Percentiles rank a stretch among this genome's conserved stretches.
Evolutionary conservation across 148 eudicot species (phyloP).

Genomic region (Heliosperma pusillum): DNA sequence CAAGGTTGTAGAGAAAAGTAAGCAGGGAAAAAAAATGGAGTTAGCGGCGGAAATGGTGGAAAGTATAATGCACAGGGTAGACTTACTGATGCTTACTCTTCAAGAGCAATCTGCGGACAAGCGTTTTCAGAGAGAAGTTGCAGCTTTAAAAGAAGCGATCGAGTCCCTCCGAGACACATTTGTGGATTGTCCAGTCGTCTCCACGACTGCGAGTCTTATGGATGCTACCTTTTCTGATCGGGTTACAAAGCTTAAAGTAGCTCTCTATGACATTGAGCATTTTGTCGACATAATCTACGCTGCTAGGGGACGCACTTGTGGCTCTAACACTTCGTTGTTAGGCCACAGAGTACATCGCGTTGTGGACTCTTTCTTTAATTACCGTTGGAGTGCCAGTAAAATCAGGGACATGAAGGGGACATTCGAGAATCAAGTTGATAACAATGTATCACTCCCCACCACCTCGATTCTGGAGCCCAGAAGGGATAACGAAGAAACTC

Average conservation of each 20-base stretch:
- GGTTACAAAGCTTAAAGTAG: neutral
- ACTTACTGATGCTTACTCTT: neutral
- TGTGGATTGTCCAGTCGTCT: neutral
- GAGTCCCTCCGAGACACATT: neutral
- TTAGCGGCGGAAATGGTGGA: conserved; percentile 5
- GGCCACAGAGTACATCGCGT: neutral
- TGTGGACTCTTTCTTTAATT: neutral
- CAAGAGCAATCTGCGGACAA: neutral
- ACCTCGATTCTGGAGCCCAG: neutral
- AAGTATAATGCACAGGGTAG: conserved; percentile 1
- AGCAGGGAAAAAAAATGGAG: neutral
- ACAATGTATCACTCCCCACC: neutral
- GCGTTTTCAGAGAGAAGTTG: neutral
- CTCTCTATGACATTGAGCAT: neutral
- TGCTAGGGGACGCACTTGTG: too few species aligned
- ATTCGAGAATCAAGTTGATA: neutral
- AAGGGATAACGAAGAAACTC: neutral
- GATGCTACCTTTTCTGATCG: neutral
- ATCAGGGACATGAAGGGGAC: neutral
- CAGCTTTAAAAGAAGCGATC: neutral
- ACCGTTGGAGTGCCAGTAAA: neutral
- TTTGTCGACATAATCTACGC: neutral
- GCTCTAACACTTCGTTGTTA: neutral
- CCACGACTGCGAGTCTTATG: neutral
- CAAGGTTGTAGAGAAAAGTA: neutral